A percentile compares a stretch with the other conserved stretches of the same genome.
phyloP scores from a whole-genome alignment of 169 alveolate genomes.

The Hepatocystis sp. region DNA sequence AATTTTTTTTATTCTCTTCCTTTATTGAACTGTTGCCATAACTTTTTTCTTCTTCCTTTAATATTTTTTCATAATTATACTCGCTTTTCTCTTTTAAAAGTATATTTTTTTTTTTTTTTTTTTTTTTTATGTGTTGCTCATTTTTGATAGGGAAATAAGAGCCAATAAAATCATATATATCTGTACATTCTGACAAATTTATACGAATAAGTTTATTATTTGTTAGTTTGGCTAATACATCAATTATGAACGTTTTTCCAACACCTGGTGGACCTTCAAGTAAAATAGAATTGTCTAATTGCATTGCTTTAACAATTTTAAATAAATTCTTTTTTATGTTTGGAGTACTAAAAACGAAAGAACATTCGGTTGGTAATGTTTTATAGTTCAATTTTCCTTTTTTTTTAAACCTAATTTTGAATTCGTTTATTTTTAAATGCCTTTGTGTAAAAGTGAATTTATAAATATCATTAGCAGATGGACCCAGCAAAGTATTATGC shows the following conservation, averaged over 20 bases:
- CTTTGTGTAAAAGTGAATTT: conserved; percentile 12
- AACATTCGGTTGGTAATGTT: conserved; percentile 1
- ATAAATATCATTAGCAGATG: conserved; percentile 5
- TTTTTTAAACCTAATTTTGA: conserved; percentile 32
- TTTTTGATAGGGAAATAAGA: conserved; percentile 90
- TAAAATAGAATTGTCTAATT: conserved; percentile 92
- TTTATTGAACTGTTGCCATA: neutral
- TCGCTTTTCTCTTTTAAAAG: conserved; percentile 4
- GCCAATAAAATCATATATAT: conserved; percentile 94
- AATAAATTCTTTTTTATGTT: conserved; percentile 92
- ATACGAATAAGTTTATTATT: conserved; percentile 92
- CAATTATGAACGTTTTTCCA: conserved; percentile 98
- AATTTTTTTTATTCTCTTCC: neutral
- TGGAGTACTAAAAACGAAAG: conserved; percentile 91
- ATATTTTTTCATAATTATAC: neutral
- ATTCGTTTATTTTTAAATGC: conserved; percentile 30
- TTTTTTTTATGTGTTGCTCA: too few species aligned
- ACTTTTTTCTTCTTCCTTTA: neutral
- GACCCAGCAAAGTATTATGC: neutral
- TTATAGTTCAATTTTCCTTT: neutral
- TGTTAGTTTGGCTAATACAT: conserved; percentile 90
- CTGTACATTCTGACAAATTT: conserved; percentile 97
- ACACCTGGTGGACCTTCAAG: conserved; percentile 99
- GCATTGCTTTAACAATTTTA: conserved; percentile 93
- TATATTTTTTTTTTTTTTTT: neutral